Evolutionary conservation across 2,329 filamentous ascomycete genomes (phyloP), one percentile per base, ranked within the genome.

Genomic region (Calonectria hawksworthii): DNA sequence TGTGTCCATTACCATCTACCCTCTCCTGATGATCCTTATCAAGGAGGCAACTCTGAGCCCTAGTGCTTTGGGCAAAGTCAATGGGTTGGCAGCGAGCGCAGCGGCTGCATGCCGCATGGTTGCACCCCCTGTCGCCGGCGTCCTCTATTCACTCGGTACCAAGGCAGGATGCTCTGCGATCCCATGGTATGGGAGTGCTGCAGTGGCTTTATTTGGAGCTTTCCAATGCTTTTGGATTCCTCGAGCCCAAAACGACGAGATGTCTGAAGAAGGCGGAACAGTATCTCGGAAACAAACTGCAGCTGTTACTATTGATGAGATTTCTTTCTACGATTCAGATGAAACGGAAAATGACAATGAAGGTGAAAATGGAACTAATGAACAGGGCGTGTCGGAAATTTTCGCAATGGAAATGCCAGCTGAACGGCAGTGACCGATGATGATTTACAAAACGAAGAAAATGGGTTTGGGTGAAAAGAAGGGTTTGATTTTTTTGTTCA

Each of bases 81-180:
- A 94, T 75, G 92, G 92, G 6, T 83, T 94, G 54, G 92, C 92
- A 28, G 92, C 92, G 66, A 93, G 91, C 72, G 92, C 91, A 3
- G 92, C 92, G 32, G 92, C 92, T 9, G 92, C 90, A 9, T 94
- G 92, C 79, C 88, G 93, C 71, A 95, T 94, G 84, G 85, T 94
- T 14, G 92, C 93, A 0, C 93, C 93, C 8, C 92, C 92, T 0
- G 82, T 94, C 21, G 90, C 91, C 2, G 92, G 92, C 3, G 92
- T 90, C 75, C 84, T 94, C 4, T 94, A 93, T 83, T 88, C 90
- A 0, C 81, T 90, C n/a, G 92, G 92, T 28, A 89, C 88, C 77
- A 88, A 86, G 76, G 86, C 90, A 59, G 88, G 92, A 79, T 93
- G 90, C 81, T 92, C 91, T 1, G 91, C 89, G 0, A 80, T 93